Conservation (phyloP, 2,329 filamentous ascomycete genomes). For the Xylariomycetidae sp. region DNA sequence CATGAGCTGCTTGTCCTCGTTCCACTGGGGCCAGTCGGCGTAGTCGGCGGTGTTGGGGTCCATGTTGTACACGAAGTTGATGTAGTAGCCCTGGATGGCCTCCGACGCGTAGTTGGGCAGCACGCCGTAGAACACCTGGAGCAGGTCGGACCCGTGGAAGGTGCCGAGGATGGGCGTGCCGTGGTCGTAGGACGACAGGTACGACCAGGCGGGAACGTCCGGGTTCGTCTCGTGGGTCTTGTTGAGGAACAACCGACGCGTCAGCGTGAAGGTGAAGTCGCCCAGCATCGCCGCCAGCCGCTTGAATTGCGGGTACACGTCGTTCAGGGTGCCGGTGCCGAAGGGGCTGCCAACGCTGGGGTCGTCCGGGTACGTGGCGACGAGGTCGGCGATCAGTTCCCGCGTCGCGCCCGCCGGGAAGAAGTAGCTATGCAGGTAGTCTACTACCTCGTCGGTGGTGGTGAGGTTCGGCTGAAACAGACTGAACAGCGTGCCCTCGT, state of each 20-base stretch:
- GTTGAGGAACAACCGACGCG: constrained; percentile 58
- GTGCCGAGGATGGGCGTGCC: constrained; percentile 69
- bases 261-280: constrained; percentile 68
- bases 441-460: constrained; percentile 49
- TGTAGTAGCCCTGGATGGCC: constrained; percentile 62
- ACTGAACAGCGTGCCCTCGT: constrained; percentile 71
- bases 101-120: constrained; percentile 54
- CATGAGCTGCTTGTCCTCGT: constrained; percentile 34
- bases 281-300: constrained; percentile 69
- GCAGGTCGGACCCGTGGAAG: constrained; percentile 64
- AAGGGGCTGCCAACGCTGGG: constrained; percentile 62
- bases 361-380: constrained; percentile 56
- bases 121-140: constrained; percentile 63
- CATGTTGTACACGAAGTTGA: constrained; percentile 63
- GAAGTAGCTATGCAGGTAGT: constrained; percentile 51
- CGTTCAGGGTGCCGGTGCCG: constrained; percentile 61
- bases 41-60: constrained; percentile 55
- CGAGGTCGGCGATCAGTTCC: constrained; percentile 46
- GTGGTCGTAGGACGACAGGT: constrained; percentile 66
- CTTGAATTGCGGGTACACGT: constrained; percentile 71
- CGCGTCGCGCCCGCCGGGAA: constrained; percentile 52
- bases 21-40: constrained; percentile 39
- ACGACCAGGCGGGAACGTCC: constrained; percentile 63
- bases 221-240: constrained; percentile 41
- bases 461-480: constrained; percentile 65